Evolutionary conservation across 768 basidiomycete species (phyloP).

Genomic region (Galerina marginata): DNA sequence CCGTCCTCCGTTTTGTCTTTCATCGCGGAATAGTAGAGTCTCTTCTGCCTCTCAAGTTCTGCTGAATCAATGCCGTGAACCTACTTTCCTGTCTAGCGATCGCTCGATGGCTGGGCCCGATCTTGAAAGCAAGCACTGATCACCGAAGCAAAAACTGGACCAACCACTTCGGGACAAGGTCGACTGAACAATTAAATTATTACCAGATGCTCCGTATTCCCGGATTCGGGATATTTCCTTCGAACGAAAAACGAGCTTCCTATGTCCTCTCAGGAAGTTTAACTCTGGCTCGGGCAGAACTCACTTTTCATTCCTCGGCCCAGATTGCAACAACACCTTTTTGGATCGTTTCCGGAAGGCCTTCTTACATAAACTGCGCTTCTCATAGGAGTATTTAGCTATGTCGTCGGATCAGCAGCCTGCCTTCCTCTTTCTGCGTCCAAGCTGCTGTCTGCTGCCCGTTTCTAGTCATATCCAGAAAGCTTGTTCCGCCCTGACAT

Average conservation of each 20-base stretch:
- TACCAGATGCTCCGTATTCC: not conserved
- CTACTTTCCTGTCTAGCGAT: not conserved
- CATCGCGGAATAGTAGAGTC: too few relatives aligned
- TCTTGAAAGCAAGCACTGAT: not conserved
- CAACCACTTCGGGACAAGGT: slow-evolving; percentile 2
- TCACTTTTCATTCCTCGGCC: slow-evolving; percentile 20
- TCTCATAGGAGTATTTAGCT: slow-evolving; percentile 13
- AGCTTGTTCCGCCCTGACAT: too few relatives aligned
- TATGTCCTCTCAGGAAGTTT: slow-evolving; percentile 9
- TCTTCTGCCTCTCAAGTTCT: too few relatives aligned
- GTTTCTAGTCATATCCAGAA: not conserved
- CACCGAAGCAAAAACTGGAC: not conserved
- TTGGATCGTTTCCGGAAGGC: slow-evolving; percentile 17
- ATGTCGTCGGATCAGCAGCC: slow-evolving; percentile 23
- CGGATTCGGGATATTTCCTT: not conserved
- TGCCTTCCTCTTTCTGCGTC: not conserved
- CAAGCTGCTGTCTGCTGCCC: not conserved
- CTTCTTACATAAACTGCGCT: slow-evolving; percentile 19
- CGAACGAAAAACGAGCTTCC: not conserved
- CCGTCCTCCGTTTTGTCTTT: too few relatives aligned
- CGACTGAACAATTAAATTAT: not conserved
- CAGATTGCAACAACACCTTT: not conserved
- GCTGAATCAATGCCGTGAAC: not conserved
- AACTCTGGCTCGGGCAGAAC: slow-evolving; percentile 4
- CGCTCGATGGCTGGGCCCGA: not conserved